Conservation (phyloP, 2,329 filamentous ascomycete species). For the Clonostachys chloroleuca region DNA sequence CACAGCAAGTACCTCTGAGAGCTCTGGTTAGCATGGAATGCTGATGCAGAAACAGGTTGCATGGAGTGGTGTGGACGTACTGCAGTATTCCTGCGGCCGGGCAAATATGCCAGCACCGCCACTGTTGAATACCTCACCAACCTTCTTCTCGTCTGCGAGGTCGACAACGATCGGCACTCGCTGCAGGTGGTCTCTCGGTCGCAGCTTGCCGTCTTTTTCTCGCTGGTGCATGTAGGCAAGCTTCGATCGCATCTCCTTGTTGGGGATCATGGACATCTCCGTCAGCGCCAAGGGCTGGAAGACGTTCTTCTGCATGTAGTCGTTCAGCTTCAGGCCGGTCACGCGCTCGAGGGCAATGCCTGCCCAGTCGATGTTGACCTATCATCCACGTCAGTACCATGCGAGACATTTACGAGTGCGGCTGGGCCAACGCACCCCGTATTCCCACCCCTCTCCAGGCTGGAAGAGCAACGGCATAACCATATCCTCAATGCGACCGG, state of each 20-base stretch:
- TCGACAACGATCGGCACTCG: constrained; percentile 37
- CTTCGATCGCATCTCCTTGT: constrained; percentile 43
- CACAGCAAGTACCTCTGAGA: constrained; percentile 50
- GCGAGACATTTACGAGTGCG: background rate
- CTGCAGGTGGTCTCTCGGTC: constrained; percentile 42
- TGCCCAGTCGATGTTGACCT: constrained; percentile 45
- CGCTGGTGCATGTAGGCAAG: constrained; percentile 54
- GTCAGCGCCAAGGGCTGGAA: constrained; percentile 40
- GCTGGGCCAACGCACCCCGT: constrained; percentile 37
- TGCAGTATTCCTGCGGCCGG: constrained; percentile 54
- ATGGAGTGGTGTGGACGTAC: constrained; percentile 25
- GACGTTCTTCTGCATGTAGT: constrained; percentile 42
- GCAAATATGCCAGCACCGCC: constrained; percentile 61
- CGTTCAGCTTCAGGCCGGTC: constrained; percentile 35
- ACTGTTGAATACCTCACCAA: constrained; percentile 40
- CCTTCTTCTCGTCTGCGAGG: constrained; percentile 30
- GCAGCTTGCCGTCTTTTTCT: constrained; percentile 33
- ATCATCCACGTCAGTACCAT: background rate
- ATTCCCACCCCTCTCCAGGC: constrained; percentile 58
- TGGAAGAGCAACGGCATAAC: constrained; percentile 54
- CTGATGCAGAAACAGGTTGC: background rate
- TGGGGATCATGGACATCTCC: constrained; percentile 54
- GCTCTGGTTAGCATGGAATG: background rate
- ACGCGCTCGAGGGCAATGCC: constrained; percentile 42
- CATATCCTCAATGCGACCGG: constrained; percentile 45